A percentile compares a stretch with the other conserved stretches of the same genome.
Conservation (phyloP, 2,329 filamentous ascomycete species). For the Sclerotinia minor region DNA sequence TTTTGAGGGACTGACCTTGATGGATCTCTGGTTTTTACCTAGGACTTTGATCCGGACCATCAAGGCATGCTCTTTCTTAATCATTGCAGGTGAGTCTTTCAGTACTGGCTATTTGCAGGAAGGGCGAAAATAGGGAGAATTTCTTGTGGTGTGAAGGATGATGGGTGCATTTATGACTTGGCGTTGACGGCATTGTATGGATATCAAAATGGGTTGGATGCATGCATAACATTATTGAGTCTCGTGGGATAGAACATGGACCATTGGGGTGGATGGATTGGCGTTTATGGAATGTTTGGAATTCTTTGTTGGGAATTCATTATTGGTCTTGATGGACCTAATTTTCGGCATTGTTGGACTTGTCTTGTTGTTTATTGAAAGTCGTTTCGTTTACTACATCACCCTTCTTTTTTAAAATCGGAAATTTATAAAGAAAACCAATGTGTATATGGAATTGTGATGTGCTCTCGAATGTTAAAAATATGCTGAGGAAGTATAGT, state of each 20-base stretch:
- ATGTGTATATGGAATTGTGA: background rate
- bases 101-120: background rate
- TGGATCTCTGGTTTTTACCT: conserved; percentile 21
- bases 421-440: background rate
- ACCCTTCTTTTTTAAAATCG: background rate
- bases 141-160: background rate
- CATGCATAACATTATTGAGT: conserved; percentile 3
- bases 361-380: background rate
- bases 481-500: background rate
- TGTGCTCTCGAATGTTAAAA: background rate
- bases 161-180: conserved; percentile 10
- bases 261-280: background rate
- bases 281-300: background rate
- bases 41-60: conserved; percentile 22
- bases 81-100: background rate
- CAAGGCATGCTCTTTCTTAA: conserved; percentile 4
- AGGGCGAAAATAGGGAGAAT: conserved; percentile 13
- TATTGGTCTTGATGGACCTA: background rate
- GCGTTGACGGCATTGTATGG: conserved; percentile 15
- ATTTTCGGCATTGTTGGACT: background rate
- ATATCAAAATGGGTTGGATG: conserved; percentile 6
- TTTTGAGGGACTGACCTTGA: conserved; percentile 4
- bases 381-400: background rate
- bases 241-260: background rate
- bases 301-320: background rate